Evolutionary conservation across 2,329 filamentous ascomycete genomes (phyloP).

Genomic region (Claviceps lovelessii): DNA sequence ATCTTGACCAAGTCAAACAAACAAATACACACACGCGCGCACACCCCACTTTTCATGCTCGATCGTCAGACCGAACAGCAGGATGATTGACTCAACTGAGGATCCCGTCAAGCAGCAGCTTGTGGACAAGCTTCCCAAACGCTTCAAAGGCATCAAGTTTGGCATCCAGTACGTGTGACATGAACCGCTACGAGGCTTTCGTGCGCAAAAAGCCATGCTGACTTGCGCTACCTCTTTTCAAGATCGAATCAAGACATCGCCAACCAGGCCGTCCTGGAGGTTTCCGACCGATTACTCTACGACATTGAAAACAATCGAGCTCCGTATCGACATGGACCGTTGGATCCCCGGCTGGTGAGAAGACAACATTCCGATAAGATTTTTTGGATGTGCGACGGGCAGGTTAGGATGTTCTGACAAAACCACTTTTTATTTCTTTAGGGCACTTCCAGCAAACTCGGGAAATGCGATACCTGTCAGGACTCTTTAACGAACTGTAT

Average conservation of each 20-base stretch:
- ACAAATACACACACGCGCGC: no score
- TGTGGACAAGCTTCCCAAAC: conserved; percentile 70
- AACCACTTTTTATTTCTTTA: conserved; percentile 10
- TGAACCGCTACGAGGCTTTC: neutral
- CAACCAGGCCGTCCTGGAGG: conserved; percentile 85
- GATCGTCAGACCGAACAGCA: neutral
- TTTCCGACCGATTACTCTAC: conserved; percentile 88
- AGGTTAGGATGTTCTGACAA: neutral
- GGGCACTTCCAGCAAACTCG: conserved; percentile 76
- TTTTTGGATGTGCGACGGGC: neutral
- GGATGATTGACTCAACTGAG: conserved; percentile 5
- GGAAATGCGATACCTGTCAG: conserved; percentile 68
- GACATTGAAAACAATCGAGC: conserved; percentile 69
- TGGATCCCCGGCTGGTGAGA: conserved; percentile 63
- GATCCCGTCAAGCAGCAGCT: conserved; percentile 29
- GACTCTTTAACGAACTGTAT: conserved; percentile 72
- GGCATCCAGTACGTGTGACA: conserved; percentile 42
- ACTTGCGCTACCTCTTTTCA: neutral
- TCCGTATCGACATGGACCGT: conserved; percentile 67
- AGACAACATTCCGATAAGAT: neutral
- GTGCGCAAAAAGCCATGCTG: neutral
- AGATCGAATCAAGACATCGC: conserved; percentile 89
- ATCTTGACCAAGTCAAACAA: neutral
- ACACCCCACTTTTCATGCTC: neutral
- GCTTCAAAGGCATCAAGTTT: conserved; percentile 83